Evolutionary conservation across 2,329 filamentous ascomycete species (phyloP).

Genomic region (Magnaporthiopsis incrustans): DNA sequence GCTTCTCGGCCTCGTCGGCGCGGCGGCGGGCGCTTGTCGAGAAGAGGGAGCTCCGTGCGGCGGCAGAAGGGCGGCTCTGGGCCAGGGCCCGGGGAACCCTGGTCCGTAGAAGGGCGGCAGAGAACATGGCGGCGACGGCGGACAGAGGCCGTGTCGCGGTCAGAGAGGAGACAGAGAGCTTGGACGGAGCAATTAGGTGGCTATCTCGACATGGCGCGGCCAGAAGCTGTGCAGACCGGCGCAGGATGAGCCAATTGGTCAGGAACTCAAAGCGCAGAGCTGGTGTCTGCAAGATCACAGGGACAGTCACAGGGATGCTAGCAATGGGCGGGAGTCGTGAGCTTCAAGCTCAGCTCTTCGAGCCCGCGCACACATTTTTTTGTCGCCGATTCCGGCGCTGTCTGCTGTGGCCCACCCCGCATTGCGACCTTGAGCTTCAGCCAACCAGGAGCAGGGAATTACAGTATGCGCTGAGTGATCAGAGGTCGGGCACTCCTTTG

Average conservation of each 20-base stretch:
- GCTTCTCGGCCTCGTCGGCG: conserved; percentile 38
- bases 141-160: not conserved
- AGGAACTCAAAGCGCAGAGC: too few species aligned
- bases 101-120: conserved; percentile 14
- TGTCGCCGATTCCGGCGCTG: conserved; percentile 5
- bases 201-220: conserved; percentile 8
- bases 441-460: conserved; percentile 5
- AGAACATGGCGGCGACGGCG: conserved; percentile 10
- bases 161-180: not conserved
- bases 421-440: too few species aligned
- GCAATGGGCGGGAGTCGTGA: not conserved
- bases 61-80: conserved; percentile 9
- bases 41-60: conserved; percentile 33
- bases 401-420: not conserved
- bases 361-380: not conserved
- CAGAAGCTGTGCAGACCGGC: not conserved
- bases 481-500: not conserved
- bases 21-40: conserved; percentile 40
- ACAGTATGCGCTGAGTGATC: not conserved
- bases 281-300: conserved; percentile 4
- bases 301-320: conserved; percentile 6
- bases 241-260: not conserved
- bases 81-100: conserved; percentile 15
- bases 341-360: not conserved
- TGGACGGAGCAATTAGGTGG: conserved; percentile 12